phyloP scores from a whole-genome alignment of 495 filamentous ascomycete species.

The Bryoglossum gracile region DNA sequence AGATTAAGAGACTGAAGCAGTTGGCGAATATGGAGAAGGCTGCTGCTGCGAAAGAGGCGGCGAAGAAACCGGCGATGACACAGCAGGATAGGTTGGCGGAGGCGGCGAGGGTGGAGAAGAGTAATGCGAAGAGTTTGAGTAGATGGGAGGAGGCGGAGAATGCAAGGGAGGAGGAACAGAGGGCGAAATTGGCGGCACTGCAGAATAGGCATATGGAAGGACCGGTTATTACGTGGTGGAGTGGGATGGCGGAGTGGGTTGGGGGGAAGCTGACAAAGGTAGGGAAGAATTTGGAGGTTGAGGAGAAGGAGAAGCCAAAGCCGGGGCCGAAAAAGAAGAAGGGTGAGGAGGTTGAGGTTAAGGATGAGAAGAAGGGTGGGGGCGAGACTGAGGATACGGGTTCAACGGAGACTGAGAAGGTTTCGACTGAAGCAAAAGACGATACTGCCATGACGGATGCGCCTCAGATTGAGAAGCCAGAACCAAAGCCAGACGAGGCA shows the following conservation, averaged over 20 bases:
- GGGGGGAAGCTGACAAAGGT: constrained; percentile 71
- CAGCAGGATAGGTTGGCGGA: constrained; percentile 82
- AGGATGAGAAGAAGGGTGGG: constrained; percentile 18
- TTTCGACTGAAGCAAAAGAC: not conserved
- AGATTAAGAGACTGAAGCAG: constrained; percentile 69
- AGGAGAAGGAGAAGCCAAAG: constrained; percentile 47
- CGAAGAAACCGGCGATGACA: constrained; percentile 73
- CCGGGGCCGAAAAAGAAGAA: constrained; percentile 39
- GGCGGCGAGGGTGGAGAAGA: constrained; percentile 72
- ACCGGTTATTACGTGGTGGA: constrained; percentile 89
- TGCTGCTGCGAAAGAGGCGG: constrained; percentile 65
- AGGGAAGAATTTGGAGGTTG: constrained; percentile 54
- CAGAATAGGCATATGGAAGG: constrained; percentile 81
- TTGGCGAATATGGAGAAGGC: constrained; percentile 83
- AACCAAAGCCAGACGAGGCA: not conserved
- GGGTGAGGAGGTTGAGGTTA: too few relatives aligned
- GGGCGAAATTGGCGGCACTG: constrained; percentile 72
- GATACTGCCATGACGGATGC: not conserved
- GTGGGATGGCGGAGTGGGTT: constrained; percentile 70
- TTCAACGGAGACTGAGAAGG: not conserved
- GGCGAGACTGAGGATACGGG: not conserved
- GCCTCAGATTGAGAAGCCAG: not conserved
- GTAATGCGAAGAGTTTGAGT: constrained; percentile 85
- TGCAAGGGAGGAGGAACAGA: constrained; percentile 71
- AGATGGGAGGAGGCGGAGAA: constrained; percentile 91